Conservation (phyloP, 306 rosid species). For the Senna tora region DNA sequence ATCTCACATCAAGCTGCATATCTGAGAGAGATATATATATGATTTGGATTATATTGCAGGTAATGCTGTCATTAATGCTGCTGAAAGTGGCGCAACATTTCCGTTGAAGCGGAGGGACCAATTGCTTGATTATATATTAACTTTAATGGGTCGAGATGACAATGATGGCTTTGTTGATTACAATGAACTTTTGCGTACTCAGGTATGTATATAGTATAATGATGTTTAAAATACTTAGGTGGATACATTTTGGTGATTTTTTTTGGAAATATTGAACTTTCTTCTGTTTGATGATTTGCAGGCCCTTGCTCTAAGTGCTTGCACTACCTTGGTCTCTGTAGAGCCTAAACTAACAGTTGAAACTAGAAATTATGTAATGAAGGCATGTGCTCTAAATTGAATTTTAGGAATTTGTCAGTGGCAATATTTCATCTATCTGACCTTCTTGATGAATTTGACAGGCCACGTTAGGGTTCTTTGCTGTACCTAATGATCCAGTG, state of each 20-base stretch:
- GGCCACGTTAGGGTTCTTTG: conserved; percentile 98
- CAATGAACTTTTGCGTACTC: conserved; percentile 80
- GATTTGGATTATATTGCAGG: conserved; percentile 54
- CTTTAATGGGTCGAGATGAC: conserved; percentile 91
- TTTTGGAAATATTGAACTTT: conserved; percentile 34
- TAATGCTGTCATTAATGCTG: conserved; percentile 93
- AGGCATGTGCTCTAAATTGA: conserved; percentile 55
- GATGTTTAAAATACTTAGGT: conserved; percentile 22
- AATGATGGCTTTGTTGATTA: conserved; percentile 78
- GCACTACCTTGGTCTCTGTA: conserved; percentile 92
- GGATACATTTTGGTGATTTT: conserved; percentile 32
- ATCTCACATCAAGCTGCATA: conserved; percentile 6
- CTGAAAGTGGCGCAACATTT: conserved; percentile 89
- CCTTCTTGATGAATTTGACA: conserved; percentile 55
- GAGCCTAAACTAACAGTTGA: conserved; percentile 96
- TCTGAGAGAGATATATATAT: conserved; percentile 1
- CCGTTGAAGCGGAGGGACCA: conserved; percentile 91
- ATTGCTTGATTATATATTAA: conserved; percentile 85
- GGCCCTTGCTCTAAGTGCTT: conserved; percentile 98
- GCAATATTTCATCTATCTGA: conserved; percentile 27
- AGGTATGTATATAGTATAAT: conserved; percentile 54
- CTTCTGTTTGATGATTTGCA: conserved; percentile 36
- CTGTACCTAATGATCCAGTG: conserved; percentile 87
- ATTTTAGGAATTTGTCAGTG: conserved; percentile 22
- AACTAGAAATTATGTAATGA: conserved; percentile 87